phyloP scores from a whole-genome alignment of 2,329 filamentous ascomycete genomes.

The Helotiales sp. region DNA sequence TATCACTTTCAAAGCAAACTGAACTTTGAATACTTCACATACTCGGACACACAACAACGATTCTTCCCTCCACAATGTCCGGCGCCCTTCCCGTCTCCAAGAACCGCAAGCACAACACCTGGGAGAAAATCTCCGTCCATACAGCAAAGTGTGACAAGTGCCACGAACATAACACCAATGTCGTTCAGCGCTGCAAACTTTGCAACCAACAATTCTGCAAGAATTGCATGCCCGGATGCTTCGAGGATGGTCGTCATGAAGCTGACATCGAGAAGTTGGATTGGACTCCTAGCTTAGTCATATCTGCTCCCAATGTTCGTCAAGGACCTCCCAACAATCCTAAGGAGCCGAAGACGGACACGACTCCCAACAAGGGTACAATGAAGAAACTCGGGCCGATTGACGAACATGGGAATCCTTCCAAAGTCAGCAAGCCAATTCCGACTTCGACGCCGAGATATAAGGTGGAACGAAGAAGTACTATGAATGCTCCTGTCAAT shows the following conservation, averaged over 20 bases:
- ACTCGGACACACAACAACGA: background rate
- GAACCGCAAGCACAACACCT: background rate
- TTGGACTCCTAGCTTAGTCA: slow-evolving; percentile 1
- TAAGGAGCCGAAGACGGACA: background rate
- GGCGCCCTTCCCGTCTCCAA: background rate
- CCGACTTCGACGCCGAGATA: too few relatives aligned
- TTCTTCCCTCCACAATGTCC: background rate
- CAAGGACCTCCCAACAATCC: background rate
- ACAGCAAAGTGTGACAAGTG: slow-evolving; percentile 17
- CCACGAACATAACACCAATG: slow-evolving; percentile 1
- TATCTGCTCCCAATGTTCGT: background rate
- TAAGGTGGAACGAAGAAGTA: too few relatives aligned
- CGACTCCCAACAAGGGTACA: background rate
- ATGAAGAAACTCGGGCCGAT: background rate
- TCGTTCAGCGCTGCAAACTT: slow-evolving; percentile 11
- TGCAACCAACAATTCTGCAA: slow-evolving; percentile 16
- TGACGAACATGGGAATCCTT: background rate
- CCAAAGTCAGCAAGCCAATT: background rate
- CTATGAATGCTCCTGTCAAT: too few relatives aligned
- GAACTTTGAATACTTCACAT: background rate
- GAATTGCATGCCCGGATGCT: slow-evolving; percentile 1
- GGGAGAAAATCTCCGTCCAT: slow-evolving; percentile 5
- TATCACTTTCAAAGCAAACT: too few relatives aligned
- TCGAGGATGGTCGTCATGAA: slow-evolving; percentile 5
- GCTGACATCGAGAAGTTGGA: background rate